A percentile compares a stretch with the other conserved stretches of the same genome.
Conservation (phyloP, 805 yeast species). For the Spathaspora girioi region DNA sequence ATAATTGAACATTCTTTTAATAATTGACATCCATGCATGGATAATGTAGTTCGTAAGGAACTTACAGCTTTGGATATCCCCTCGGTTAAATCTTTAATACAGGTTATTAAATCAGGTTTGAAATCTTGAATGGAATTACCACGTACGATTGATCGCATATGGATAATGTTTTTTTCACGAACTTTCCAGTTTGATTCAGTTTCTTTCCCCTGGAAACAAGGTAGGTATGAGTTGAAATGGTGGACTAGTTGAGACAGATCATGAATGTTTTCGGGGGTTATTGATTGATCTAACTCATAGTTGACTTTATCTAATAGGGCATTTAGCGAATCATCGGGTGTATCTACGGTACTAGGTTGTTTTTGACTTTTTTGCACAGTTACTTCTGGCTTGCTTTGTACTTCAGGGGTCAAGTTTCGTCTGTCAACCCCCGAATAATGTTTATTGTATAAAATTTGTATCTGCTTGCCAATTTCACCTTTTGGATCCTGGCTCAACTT, state of each 20-base stretch:
- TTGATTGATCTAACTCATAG: constrained; percentile 38
- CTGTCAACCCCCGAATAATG: constrained; percentile 24
- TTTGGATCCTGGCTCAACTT: constrained; percentile 10
- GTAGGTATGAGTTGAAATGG: constrained; percentile 14
- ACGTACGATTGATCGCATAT: constrained; percentile 56
- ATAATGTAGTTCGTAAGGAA: constrained; percentile 82
- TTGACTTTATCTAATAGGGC: constrained; percentile 13
- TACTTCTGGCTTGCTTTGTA: constrained; percentile 16
- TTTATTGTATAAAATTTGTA: constrained; percentile 18
- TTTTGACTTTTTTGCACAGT: not conserved
- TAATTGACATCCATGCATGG: constrained; percentile 70
- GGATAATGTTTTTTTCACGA: constrained; percentile 61
- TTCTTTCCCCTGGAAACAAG: constrained; percentile 65
- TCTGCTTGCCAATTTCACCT: constrained; percentile 13
- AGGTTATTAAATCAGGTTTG: constrained; percentile 33
- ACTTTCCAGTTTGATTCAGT: constrained; percentile 83
- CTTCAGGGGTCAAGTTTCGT: constrained; percentile 39
- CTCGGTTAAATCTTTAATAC: constrained; percentile 35
- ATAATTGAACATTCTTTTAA: constrained; percentile 60
- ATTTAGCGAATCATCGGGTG: not conserved
- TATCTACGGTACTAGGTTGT: not conserved
- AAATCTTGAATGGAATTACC: constrained; percentile 48
- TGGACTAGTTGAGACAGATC: constrained; percentile 16
- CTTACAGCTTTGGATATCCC: constrained; percentile 61
- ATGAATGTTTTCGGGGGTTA: constrained; percentile 26